Base-by-base conservation (phyloP, 192 early-diverging fungal genomes). In the Entomortierella lignicola region DNA sequence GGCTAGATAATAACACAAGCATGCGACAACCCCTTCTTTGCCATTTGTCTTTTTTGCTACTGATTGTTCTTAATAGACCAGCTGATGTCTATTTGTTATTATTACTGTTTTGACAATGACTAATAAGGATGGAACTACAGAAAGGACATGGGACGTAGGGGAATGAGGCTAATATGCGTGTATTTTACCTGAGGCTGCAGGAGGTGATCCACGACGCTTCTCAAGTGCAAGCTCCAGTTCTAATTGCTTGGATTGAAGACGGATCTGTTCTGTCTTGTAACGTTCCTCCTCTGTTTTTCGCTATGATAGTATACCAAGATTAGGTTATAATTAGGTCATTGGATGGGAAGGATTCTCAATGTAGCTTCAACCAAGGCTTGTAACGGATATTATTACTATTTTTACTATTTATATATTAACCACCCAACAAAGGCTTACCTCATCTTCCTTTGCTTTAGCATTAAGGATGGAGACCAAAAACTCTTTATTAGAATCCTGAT, bases 211-310 rank as follows among this genome's bases (percentile, higher is more conserved):
- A 13, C 67, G 66, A 25, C 67, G 67, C 47, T 70, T 79, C 44
- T 79, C 75, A 2, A 79, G n/a, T 1, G 66, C 62, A 23, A 77
- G 21, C 8, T 81, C 73, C 25, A 84, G 57, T 26, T 84, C 83
- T 15, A 84, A 48, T 54, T 84, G 79, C 55, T 81, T 84, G 32
- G 68, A 81, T 55, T 81, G 72, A 17, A 84, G 55, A 17, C 71
- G 66, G 32, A 84, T 31, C 56, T 72, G 64, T 53, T 84, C 83
- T 0, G 79, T 81, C 74, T 77, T 81, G 69, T 77, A 84, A 15
- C 80, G 73, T 58, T 81, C 83, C 53, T 84, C 83, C 48, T 84
- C 83, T 6, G 77, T 60, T 30, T 72, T 72, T 13, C 72, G 61
- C 83, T 84, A 72, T 32, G 30, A 17, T 30, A 7, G 5, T 5